phyloP scores from a whole-genome alignment of 2,329 filamentous ascomycete species.

The Aspergillus sp. region DNA sequence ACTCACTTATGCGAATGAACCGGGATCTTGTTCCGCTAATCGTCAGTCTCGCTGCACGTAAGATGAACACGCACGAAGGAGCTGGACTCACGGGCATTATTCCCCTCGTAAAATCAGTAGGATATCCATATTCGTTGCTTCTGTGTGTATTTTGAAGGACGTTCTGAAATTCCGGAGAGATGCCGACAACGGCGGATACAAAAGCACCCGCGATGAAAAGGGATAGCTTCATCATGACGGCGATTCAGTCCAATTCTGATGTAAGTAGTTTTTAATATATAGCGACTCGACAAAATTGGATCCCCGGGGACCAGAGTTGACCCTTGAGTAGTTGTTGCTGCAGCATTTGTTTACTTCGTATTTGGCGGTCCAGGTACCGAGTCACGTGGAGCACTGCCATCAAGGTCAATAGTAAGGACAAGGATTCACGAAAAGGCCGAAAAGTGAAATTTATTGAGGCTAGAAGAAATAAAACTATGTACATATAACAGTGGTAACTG shows the following conservation, averaged over 20 bases:
- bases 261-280: not conserved
- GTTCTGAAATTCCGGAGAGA: constrained; percentile 47
- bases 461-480: too few relatives aligned
- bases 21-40: constrained; percentile 24
- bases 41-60: not conserved
- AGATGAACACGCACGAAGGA: too few relatives aligned
- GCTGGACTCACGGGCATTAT: constrained; percentile 47
- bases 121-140: constrained; percentile 50
- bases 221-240: not conserved
- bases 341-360: not conserved
- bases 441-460: too few relatives aligned
- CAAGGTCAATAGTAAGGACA: too few relatives aligned
- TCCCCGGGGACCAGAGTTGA: not conserved
- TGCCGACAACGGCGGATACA: constrained; percentile 17
- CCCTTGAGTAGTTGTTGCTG: not conserved
- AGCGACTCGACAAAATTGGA: not conserved
- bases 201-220: constrained; percentile 13
- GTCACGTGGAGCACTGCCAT: constrained; percentile 1
- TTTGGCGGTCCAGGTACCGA: not conserved
- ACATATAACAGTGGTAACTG: too few relatives aligned
- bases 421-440: too few relatives aligned
- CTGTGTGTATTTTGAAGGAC: constrained; percentile 50
- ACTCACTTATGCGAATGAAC: constrained; percentile 38
- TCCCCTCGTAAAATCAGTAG: constrained; percentile 54
- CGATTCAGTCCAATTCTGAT: not conserved